These are phyloP conservation scores for Curvularia sp. DNA, from an alignment of 2,329 filamentous ascomycete species.

Conservation along the genomic window DNA sequence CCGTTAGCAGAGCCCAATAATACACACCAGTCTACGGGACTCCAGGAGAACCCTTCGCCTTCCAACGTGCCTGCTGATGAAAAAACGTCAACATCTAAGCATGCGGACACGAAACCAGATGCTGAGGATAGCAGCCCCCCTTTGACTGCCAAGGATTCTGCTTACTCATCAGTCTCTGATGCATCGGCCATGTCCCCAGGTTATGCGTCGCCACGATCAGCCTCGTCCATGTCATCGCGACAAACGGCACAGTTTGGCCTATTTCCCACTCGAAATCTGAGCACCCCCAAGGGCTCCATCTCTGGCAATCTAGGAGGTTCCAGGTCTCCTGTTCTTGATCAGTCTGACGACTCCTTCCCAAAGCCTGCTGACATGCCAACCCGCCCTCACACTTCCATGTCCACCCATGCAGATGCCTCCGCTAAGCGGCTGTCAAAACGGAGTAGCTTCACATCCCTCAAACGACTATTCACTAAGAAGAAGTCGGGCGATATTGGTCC, in stretches of 20 bases:
- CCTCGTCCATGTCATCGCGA: constrained; percentile 40
- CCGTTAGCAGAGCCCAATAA: constrained; percentile 23
- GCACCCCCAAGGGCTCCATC: constrained; percentile 43
- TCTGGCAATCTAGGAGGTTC: constrained; percentile 37
- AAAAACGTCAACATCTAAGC: constrained; percentile 17
- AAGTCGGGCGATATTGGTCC: constrained; percentile 42
- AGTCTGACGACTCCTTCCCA: constrained; percentile 16
- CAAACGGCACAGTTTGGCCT: constrained; percentile 46
- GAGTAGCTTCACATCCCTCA: constrained; percentile 46
- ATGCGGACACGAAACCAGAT: constrained; percentile 18
- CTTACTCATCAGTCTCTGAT: constrained; percentile 49
- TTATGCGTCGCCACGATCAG: constrained; percentile 36
- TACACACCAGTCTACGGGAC: constrained; percentile 23
- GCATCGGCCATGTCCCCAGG: constrained; percentile 43
- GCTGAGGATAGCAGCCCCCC: constrained; percentile 41
- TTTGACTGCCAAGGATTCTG: constrained; percentile 48
- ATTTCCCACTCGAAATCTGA: constrained; percentile 43
- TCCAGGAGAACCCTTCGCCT: constrained; percentile 21
- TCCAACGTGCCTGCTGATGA: constrained; percentile 25
- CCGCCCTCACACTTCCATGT: constrained; percentile 42
- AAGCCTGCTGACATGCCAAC: constrained; percentile 27
- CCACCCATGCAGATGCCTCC: constrained; percentile 30
- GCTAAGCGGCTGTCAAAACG: constrained; percentile 40
- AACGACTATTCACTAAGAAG: constrained; percentile 48
- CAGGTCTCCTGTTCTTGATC: constrained; percentile 33